phyloP scores from a whole-genome alignment of 2,329 filamentous ascomycete species.

The Neophaeococcomyces mojaviensis region DNA sequence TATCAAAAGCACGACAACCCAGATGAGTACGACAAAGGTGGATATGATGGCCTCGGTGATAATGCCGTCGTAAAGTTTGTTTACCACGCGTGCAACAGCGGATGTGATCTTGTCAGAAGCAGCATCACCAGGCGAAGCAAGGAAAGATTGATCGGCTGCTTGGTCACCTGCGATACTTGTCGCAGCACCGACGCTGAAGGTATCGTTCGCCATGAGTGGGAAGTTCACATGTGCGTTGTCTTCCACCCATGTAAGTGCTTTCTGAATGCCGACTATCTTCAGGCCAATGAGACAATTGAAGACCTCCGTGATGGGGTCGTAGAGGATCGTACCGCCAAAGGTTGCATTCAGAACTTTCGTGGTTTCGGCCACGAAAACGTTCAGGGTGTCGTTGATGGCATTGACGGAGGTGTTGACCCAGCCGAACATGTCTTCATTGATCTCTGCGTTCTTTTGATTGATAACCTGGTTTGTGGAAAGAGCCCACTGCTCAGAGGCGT shows the following conservation, averaged over 20 bases:
- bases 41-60: constrained; percentile 75
- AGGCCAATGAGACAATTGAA: constrained; percentile 80
- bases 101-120: constrained; percentile 75
- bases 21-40: constrained; percentile 63
- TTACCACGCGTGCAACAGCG: constrained; percentile 63
- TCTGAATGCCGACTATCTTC: constrained; percentile 77
- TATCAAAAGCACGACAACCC: constrained; percentile 67
- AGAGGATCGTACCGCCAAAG: constrained; percentile 75
- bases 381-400: constrained; percentile 79
- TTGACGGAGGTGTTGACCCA: constrained; percentile 79
- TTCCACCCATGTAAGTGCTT: constrained; percentile 87
- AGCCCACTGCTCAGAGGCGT: constrained; percentile 70
- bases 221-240: constrained; percentile 78
- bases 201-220: constrained; percentile 68
- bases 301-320: constrained; percentile 69
- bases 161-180: constrained; percentile 43
- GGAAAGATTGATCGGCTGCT: constrained; percentile 57
- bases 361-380: constrained; percentile 72
- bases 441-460: constrained; percentile 53
- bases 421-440: constrained; percentile 78
- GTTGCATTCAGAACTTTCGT: constrained; percentile 63
- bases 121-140: constrained; percentile 65
- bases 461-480: constrained; percentile 67
- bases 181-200: constrained; percentile 72
- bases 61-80: constrained; percentile 60